Percentiles rank a stretch among this genome's conserved stretches.
Conservation (phyloP, 371 early-diverging fungal genomes). For the Apophysomyces sp. region DNA sequence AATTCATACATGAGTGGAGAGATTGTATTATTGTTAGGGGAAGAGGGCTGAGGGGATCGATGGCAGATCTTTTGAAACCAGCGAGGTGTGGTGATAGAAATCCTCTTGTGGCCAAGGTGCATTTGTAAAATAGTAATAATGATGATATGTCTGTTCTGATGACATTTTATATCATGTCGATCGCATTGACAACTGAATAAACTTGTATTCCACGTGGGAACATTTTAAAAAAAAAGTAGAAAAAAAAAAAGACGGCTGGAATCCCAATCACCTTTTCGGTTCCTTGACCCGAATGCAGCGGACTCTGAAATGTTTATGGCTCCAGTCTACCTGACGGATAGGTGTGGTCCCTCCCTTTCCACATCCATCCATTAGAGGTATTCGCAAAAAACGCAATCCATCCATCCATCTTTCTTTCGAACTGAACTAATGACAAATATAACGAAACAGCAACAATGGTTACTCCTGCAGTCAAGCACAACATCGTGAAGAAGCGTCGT, state of each 20-base stretch:
- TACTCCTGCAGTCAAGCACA: constrained; percentile 88
- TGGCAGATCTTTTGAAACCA: neutral
- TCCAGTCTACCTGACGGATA: neutral
- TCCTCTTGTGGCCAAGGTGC: neutral
- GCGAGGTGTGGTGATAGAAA: neutral
- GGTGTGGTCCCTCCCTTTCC: neutral
- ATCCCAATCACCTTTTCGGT: neutral
- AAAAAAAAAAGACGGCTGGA: neutral
- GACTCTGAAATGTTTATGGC: neutral
- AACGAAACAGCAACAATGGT: constrained; percentile 57
- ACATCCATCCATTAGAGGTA: constrained; percentile 1
- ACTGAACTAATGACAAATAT: neutral
- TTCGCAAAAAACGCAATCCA: constrained; percentile 1
- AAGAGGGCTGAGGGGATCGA: neutral
- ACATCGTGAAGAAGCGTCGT: constrained; percentile 99
- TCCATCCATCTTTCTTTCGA: neutral
- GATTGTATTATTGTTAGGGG: neutral
- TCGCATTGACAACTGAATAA: neutral
- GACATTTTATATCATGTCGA: neutral
- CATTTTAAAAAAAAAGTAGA: neutral
- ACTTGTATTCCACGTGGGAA: neutral
- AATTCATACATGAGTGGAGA: constrained; percentile 7
- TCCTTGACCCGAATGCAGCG: neutral
- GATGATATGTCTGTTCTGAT: neutral
- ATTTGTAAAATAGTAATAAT: neutral